These are phyloP conservation scores for Trichoderma guizhouense DNA, from an alignment of 2,329 filamentous ascomycete species.

Conservation along the genomic window DNA sequence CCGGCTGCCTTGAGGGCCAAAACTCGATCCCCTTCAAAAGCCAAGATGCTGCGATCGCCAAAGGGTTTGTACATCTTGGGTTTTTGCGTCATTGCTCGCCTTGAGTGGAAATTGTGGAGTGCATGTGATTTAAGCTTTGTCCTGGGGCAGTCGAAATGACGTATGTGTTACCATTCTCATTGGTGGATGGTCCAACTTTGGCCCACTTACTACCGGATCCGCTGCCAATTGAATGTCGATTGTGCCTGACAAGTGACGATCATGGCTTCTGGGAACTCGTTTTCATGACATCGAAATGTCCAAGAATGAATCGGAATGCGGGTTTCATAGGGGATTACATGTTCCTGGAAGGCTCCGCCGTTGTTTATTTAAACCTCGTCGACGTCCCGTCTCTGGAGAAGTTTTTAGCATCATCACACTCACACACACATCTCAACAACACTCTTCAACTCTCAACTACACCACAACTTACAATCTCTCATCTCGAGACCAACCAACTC, in stretches of 20 bases:
- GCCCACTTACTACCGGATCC: neutral
- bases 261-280: neutral
- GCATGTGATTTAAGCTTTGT: constrained; percentile 9
- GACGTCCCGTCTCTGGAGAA: neutral
- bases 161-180: neutral
- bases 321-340: neutral
- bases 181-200: neutral
- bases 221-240: constrained; percentile 10
- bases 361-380: constrained; percentile 21
- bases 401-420: neutral
- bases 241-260: constrained; percentile 4
- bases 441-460: neutral
- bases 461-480: constrained; percentile 21
- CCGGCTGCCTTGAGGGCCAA: neutral
- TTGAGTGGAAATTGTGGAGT: neutral
- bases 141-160: neutral
- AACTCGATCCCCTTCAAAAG: neutral
- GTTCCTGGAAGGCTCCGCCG: neutral
- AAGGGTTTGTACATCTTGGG: neutral
- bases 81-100: constrained; percentile 1
- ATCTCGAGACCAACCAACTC: constrained; percentile 18
- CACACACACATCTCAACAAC: neutral
- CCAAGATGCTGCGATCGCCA: neutral
- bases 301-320: neutral
- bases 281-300: neutral